Percentiles rank a stretch among this genome's conserved stretches.
Conservation (phyloP, 108 stramenopile genomes). For the Nitzschia sp. region DNA sequence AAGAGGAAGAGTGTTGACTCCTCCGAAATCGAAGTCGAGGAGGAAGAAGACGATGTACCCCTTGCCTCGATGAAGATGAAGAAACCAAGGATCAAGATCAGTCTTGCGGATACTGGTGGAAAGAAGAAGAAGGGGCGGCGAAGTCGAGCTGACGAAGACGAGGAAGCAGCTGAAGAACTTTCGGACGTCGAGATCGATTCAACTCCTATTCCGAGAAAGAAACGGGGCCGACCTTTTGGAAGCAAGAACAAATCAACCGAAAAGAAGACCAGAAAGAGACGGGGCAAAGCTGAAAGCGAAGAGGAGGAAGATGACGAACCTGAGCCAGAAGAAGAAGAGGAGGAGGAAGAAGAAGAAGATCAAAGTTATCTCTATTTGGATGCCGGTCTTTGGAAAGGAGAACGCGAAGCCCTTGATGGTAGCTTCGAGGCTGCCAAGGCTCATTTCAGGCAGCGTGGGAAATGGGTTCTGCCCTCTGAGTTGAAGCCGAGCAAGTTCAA, state of each 20-base stretch:
- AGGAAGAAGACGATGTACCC: conserved; percentile 33
- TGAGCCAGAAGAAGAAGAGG: not conserved
- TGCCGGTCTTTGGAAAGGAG: conserved; percentile 38
- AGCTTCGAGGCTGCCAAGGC: conserved; percentile 55
- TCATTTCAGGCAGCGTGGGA: conserved; percentile 46
- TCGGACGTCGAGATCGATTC: not conserved
- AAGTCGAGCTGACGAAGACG: conserved; percentile 21
- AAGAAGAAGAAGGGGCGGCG: conserved; percentile 30
- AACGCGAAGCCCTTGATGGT: conserved; percentile 44
- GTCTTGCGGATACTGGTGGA: conserved; percentile 19
- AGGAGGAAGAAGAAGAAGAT: conserved; percentile 8
- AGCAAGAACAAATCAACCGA: conserved; percentile 10
- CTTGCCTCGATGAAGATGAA: conserved; percentile 35
- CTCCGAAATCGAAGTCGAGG: conserved; percentile 26
- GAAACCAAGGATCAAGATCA: conserved; percentile 65
- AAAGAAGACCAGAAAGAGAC: conserved; percentile 7
- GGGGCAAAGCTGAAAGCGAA: not conserved
- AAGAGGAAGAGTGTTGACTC: conserved; percentile 17
- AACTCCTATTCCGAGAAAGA: conserved; percentile 17
- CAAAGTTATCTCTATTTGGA: conserved; percentile 27
- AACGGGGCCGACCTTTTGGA: conserved; percentile 3
- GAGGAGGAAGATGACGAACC: conserved; percentile 13
- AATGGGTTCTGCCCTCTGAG: conserved; percentile 60
- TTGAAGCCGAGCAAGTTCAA: conserved; percentile 49
- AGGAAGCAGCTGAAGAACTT: conserved; percentile 12